Evolutionary conservation across 805 yeast genomes (phyloP), one percentile per base, ranked within the genome.

Genomic region (Candida manassasensis): DNA sequence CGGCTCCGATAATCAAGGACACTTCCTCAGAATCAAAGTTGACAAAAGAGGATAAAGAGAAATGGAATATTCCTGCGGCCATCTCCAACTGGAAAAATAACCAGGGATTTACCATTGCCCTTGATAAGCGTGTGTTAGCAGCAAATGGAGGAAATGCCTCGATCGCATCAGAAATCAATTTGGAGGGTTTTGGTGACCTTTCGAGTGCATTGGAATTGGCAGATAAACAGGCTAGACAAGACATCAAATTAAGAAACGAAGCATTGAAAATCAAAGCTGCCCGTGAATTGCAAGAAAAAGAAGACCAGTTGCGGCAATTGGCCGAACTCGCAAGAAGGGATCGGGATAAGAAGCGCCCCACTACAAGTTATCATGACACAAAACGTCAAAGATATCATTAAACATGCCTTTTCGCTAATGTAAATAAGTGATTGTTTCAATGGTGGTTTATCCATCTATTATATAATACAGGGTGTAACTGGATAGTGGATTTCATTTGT

Each of bases 81-180:
- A 75, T 90, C 0, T 90, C 97, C 1, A 87, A 86, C 55, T 93
- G 97, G 97, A 89, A 88, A 57, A 93, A 93, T 56, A 85, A 89
- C 12, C 83, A 84, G 47, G 97, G 97, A 1, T 86, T 79, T 52
- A 79, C 95, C 1, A 80, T 89, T 29, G 78, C 83, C 1, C 57
- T 89, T 27, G 95, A 88, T 36, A 84, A 83, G 49, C 67, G 97
- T 40, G 64, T 85, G 37, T 40, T 50, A 16, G 81, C 81, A 1
- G 70, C 77, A 2, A 71, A 73, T 10, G 53, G 54, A n/a, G 55
- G 56, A 6, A 34, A 44, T 9, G 21, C 19, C 8, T 34, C 41
- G 4, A n/a, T 6, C 12, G 12, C 12, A 6, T 59, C 61, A 5
- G 56, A 63, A 0, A 58, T 65, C 14, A 70, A 81, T 34, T 70